Percentiles rank a stretch among this genome's conserved stretches.
Conservation (phyloP, 2,329 filamentous ascomycete species). For the Moelleriella libera region DNA sequence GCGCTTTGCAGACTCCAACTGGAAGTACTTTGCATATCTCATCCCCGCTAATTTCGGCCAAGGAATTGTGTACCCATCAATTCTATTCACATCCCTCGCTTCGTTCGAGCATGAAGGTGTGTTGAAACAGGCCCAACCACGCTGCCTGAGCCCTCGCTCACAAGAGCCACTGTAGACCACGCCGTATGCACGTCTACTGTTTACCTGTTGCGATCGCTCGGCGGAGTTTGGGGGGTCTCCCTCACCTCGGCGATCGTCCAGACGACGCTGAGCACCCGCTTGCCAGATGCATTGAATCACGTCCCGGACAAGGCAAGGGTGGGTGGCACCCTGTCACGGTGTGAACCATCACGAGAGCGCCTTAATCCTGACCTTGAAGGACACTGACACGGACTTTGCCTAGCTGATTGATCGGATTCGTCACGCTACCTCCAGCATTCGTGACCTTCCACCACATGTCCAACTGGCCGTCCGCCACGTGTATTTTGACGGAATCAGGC, state of each 20-base stretch:
- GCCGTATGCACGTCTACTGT: slow-evolving; percentile 48
- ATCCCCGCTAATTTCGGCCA: slow-evolving; percentile 45
- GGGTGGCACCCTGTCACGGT: slow-evolving; percentile 16
- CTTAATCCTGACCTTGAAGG: background rate
- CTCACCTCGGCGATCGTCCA: slow-evolving; percentile 48
- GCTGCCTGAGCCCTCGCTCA: background rate
- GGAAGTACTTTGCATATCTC: slow-evolving; percentile 42
- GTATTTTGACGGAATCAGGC: slow-evolving; percentile 44
- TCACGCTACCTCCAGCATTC: slow-evolving; percentile 43
- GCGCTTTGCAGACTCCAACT: slow-evolving; percentile 31
- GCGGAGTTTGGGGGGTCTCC: slow-evolving; percentile 50
- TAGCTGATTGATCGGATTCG: slow-evolving; percentile 48
- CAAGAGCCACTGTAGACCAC: slow-evolving; percentile 26
- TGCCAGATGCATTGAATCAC: slow-evolving; percentile 37
- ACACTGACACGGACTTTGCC: slow-evolving; percentile 5
- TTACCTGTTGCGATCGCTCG: slow-evolving; percentile 49
- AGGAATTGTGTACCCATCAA: slow-evolving; percentile 42
- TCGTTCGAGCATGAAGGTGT: slow-evolving; percentile 47
- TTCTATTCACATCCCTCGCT: slow-evolving; percentile 47
- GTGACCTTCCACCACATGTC: slow-evolving; percentile 38
- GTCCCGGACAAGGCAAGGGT: slow-evolving; percentile 45
- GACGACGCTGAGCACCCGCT: slow-evolving; percentile 39
- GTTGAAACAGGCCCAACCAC: slow-evolving; percentile 5
- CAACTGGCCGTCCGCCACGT: slow-evolving; percentile 41
- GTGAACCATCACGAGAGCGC: background rate